Base-by-base conservation (phyloP, 768 basidiomycete species). In the Termitomyces sp. region DNA sequence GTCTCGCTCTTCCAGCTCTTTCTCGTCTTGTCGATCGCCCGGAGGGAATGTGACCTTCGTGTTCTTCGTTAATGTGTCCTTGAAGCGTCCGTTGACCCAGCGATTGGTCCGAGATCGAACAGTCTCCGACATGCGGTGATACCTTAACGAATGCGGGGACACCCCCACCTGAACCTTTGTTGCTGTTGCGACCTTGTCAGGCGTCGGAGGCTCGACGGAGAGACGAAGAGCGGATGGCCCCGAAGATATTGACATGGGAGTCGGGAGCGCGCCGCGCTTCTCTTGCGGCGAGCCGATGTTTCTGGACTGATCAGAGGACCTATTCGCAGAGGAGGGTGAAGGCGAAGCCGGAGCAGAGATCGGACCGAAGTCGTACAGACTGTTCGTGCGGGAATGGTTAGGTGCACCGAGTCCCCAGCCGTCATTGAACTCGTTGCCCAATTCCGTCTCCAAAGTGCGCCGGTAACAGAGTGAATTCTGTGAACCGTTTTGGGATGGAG, bases 61-160 rank as follows among this genome's bases (percentile, higher is more conserved):
- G 37, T 53, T 51, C 56, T 65, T 42, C 28, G 60, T 52, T 33
- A 57, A 48, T 58, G 65, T 54, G 56, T 73, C 72, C 37, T 69
- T 69, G 57, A 85, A 82, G 48, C 85, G 77, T 24, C 80, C 80
- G 62, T 83, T 81, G 37, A 77, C 77, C 85, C 83, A 87, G 28
- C 78, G 79, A 49, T 71, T 71, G 44, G 86, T 87, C 39, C 86
- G 80, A 65, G 80, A 75, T 22, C 80, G 80, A 24, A 87, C 71
- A 16, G 83, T 86, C 62, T 77, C 69, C 18, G 80, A 73, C 69
- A 80, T 79, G 24, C 72, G 71, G 42, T 71, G 66, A 37, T 75
- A 68, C 36, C 76, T 70, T 18, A 72, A 67, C 4, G 72, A 73
- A 26, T 66, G 66, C 46, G 57, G 58, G 9, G 63, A 51, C 24